These are phyloP conservation scores for Apiotrichum gracile DNA, from an alignment of 1,284 basidiomycete genomes.

Conservation along the genomic window DNA sequence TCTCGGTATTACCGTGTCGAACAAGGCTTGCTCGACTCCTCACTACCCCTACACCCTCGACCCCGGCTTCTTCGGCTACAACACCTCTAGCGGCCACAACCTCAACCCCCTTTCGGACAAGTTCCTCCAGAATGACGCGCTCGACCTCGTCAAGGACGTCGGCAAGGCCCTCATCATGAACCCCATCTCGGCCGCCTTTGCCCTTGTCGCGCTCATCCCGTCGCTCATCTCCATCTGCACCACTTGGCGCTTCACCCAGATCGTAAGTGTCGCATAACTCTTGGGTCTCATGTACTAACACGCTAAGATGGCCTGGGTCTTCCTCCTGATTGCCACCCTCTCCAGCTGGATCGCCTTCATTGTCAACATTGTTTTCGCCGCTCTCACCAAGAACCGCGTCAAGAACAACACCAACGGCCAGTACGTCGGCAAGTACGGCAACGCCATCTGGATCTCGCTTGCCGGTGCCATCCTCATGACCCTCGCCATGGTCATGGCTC, in stretches of 20 bases:
- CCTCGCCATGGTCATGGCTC: conserved; percentile 4
- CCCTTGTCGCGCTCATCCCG: conserved; percentile 5
- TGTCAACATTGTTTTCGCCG: conserved; percentile 8
- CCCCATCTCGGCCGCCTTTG: conserved; percentile 6
- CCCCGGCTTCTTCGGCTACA: conserved; percentile 6
- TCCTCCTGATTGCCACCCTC: conserved; percentile 5
- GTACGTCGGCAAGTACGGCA: conserved; percentile 1
- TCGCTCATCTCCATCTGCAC: conserved; percentile 8
- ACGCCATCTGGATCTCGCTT: conserved; percentile 9
- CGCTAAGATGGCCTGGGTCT: not conserved
- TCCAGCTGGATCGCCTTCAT: conserved; percentile 5
- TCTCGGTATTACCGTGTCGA: conserved; percentile 4
- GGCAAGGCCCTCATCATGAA: conserved; percentile 8
- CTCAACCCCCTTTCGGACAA: conserved; percentile 2
- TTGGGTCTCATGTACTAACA: not conserved
- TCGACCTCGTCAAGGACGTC: not conserved
- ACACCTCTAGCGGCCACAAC: not conserved
- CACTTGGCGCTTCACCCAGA: conserved; percentile 2
- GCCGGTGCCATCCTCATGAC: conserved; percentile 9
- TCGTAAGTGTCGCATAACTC: not conserved
- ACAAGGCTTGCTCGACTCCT: conserved; percentile 3
- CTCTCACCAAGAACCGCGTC: not conserved
- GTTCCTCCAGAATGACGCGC: conserved; percentile 1
- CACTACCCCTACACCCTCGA: conserved; percentile 3
- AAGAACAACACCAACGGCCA: conserved; percentile 3